Evolutionary conservation across 495 filamentous ascomycete genomes (phyloP).

Genomic region (Clavariopsis aquatica): DNA sequence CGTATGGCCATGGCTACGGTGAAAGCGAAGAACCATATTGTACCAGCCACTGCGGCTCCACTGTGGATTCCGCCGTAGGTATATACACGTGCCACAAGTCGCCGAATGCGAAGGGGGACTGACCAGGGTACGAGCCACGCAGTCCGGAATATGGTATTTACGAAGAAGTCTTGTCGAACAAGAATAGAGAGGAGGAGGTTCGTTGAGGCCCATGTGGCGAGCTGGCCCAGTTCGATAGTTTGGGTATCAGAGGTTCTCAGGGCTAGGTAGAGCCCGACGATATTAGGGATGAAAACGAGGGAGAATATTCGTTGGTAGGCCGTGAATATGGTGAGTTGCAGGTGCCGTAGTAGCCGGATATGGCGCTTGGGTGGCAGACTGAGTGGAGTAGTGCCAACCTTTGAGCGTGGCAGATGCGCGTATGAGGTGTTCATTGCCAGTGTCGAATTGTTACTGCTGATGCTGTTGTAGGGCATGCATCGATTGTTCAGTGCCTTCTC

Average conservation of each 20-base stretch:
- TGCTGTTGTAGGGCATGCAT: neutral
- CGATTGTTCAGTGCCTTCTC: neutral
- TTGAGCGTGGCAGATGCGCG: neutral
- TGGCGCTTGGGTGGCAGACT: constrained; percentile 29
- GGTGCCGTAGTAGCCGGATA: neutral
- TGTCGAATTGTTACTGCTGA: neutral
- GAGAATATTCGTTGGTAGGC: constrained; percentile 33
- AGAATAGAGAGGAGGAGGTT: constrained; percentile 33
- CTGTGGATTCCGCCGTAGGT: constrained; percentile 36
- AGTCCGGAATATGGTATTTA: constrained; percentile 31
- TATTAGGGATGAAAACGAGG: constrained; percentile 27
- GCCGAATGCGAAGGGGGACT: constrained; percentile 29
- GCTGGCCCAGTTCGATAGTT: neutral
- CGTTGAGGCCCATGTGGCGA: constrained; percentile 28
- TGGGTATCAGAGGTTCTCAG: neutral
- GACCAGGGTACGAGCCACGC: constrained; percentile 29
- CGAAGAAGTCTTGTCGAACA: constrained; percentile 33
- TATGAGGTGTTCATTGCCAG: neutral
- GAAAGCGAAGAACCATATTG: constrained; percentile 33
- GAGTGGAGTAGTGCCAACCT: neutral
- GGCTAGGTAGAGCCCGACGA: constrained; percentile 8
- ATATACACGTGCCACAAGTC: constrained; percentile 29
- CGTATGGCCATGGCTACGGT: constrained; percentile 9
- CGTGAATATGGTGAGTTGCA: constrained; percentile 19
- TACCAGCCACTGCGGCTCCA: constrained; percentile 34